Base-by-base conservation (phyloP, 164 flowering plant species). In the Liquidambar formosana region DNA sequence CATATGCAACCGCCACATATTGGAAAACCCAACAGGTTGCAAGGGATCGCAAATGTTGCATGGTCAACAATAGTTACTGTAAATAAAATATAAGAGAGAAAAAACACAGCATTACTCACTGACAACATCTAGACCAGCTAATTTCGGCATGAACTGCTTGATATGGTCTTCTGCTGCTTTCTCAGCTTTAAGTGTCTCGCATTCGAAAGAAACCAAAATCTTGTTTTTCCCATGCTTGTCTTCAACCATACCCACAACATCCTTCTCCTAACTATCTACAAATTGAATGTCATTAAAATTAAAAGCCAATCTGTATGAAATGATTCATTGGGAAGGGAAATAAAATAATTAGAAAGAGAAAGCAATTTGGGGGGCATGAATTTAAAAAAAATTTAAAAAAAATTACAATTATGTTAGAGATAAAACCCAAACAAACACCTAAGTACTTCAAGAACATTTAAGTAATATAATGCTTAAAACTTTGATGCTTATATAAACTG, bases 151-250 rank as follows among this genome's bases (percentile, higher is more conserved):
- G 80, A 86, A 96, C 78, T 84, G 77, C 71, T 28, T 81, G 76
- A 96, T 85, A 75, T 96, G 98, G n/a, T 91, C 98, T 75, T 93
- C 95, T 1, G 99, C 96, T 66, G 85, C 91, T 75, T 86, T 75
- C 0, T 88, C 99, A 63, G 98, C 87, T 79, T 93, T 93, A 71
- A 96, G 80, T 21, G 95, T 91, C 73, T 96, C 94, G 63, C 99
- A 96, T 62, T 85, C 90, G 70, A 93, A 96, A 49, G 87, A 84
- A 62, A 96, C 79, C 6, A 58, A 48, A 67, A 96, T 75, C 79
- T 85, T 83, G 61, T 70, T 75, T 73, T 85, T 85, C 15, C 69
- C 74, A 22, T 84, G 75, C 77, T 82, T 81, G 64, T 87, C 71
- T 67, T 93, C 96, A 46, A 93, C 83, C 92, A 89, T 77, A 16